Percentiles rank a stretch among this genome's conserved stretches.
These are phyloP conservation scores for Gomphus bonarii DNA, from an alignment of 1,284 basidiomycete species.

Conservation along the genomic window DNA sequence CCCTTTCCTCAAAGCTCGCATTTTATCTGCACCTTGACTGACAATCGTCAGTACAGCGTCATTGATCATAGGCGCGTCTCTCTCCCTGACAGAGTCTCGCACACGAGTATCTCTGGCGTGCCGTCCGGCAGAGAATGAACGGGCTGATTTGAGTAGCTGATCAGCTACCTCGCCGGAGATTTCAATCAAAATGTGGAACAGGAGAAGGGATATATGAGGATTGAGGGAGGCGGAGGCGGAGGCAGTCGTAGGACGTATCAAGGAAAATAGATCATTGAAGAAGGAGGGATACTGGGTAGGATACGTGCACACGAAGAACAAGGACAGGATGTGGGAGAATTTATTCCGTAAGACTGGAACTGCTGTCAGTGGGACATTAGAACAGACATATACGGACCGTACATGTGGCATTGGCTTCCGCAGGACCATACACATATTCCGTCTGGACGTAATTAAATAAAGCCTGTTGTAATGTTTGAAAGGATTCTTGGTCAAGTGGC, in stretches of 20 bases:
- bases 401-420: slow-evolving; percentile 69
- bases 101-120: slow-evolving; percentile 75
- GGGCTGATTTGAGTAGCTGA: slow-evolving; percentile 78
- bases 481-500: slow-evolving; percentile 56
- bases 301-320: slow-evolving; percentile 90
- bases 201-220: slow-evolving; percentile 72
- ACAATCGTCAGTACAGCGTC: slow-evolving; percentile 82
- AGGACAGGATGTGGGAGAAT: slow-evolving; percentile 92
- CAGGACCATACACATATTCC: slow-evolving; percentile 69
- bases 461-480: slow-evolving; percentile 58
- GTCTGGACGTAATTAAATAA: slow-evolving; percentile 66
- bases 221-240: slow-evolving; percentile 46
- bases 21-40: slow-evolving; percentile 59
- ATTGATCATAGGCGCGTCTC: slow-evolving; percentile 83
- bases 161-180: slow-evolving; percentile 90
- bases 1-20: slow-evolving; percentile 40
- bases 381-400: slow-evolving; percentile 22
- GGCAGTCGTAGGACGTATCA: slow-evolving; percentile 43
- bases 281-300: slow-evolving; percentile 75
- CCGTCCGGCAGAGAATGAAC: slow-evolving; percentile 58
- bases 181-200: slow-evolving; percentile 83
- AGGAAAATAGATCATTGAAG: slow-evolving; percentile 68
- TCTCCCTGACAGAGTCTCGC: slow-evolving; percentile 81
- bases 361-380: slow-evolving; percentile 8
- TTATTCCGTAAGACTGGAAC: slow-evolving; percentile 84